Evolutionary conservation across 306 rosid genomes (phyloP).

Genomic region (Quercus glauca): DNA sequence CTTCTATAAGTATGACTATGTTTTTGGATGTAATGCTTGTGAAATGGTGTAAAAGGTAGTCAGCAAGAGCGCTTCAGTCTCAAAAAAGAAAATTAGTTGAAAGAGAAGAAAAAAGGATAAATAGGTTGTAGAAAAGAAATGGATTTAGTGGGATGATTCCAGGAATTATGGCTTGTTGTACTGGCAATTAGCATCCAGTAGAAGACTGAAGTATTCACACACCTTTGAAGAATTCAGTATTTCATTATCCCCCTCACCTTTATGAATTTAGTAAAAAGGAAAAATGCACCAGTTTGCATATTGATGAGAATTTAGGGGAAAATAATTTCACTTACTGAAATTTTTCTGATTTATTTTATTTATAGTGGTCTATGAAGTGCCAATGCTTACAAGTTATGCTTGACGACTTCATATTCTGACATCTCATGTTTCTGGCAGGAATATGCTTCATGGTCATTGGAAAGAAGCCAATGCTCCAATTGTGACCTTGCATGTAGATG

Average conservation of each 20-base stretch:
- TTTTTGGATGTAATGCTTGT: not conserved
- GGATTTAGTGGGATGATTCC: not conserved
- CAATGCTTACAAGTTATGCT: not conserved
- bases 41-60: not conserved
- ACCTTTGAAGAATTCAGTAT: not conserved
- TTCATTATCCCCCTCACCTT: not conserved
- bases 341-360: not conserved
- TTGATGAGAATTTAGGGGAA: not conserved
- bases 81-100: not conserved
- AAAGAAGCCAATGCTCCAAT: slow-evolving; percentile 89
- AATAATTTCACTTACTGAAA: not conserved
- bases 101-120: not conserved
- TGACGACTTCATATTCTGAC: not conserved
- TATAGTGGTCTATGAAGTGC: not conserved
- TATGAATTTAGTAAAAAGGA: not conserved
- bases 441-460: slow-evolving; percentile 99
- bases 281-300: not conserved
- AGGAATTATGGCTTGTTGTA: not conserved
- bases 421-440: slow-evolving; percentile 45
- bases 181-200: not conserved
- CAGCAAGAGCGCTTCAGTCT: too few relatives aligned
- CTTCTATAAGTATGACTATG: not conserved
- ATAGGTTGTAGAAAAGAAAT: not conserved
- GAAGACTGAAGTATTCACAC: too few relatives aligned
- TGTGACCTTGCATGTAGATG: slow-evolving; percentile 74